These are phyloP conservation scores for Russula sp. DNA, from an alignment of 768 basidiomycete species.

Conservation along the genomic window DNA sequence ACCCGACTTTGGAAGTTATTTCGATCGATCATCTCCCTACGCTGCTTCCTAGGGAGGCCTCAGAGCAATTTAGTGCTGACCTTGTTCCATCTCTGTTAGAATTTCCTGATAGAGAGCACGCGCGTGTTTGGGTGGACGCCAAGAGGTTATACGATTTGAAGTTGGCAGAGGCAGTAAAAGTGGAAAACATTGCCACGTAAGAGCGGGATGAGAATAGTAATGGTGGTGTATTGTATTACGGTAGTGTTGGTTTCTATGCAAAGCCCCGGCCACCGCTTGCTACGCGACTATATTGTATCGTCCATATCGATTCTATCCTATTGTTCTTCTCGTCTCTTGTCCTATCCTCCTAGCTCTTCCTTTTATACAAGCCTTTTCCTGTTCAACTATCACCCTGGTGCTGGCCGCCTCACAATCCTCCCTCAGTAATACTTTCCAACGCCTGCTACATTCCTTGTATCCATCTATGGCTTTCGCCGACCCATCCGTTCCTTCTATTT, in stretches of 20 bases:
- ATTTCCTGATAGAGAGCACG: conserved; percentile 58
- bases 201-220: background rate
- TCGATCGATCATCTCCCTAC: conserved; percentile 98
- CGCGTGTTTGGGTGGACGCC: conserved; percentile 84
- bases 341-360: conserved; percentile 29
- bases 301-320: conserved; percentile 7
- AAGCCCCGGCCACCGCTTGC: background rate
- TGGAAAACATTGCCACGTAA: conserved; percentile 25
- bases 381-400: conserved; percentile 30
- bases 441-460: conserved; percentile 25
- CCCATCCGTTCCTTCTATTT: conserved; percentile 57
- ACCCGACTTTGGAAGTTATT: conserved; percentile 73
- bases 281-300: background rate
- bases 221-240: background rate
- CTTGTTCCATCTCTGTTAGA: conserved; percentile 78
- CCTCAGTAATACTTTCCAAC: conserved; percentile 5
- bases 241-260: conserved; percentile 6
- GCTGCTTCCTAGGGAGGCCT: conserved; percentile 89
- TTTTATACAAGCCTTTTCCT: conserved; percentile 26
- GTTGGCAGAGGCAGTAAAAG: conserved; percentile 46
- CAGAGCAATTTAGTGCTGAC: conserved; percentile 90
- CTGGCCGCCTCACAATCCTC: conserved; percentile 30
- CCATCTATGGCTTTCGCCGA: conserved; percentile 30
- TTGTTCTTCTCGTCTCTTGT: conserved; percentile 24
- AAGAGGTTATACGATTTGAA: conserved; percentile 74